Percentiles rank a stretch among this genome's conserved stretches.
These are phyloP conservation scores for Mycena albidolilacea DNA, from an alignment of 768 basidiomycete species.

Conservation along the genomic window DNA sequence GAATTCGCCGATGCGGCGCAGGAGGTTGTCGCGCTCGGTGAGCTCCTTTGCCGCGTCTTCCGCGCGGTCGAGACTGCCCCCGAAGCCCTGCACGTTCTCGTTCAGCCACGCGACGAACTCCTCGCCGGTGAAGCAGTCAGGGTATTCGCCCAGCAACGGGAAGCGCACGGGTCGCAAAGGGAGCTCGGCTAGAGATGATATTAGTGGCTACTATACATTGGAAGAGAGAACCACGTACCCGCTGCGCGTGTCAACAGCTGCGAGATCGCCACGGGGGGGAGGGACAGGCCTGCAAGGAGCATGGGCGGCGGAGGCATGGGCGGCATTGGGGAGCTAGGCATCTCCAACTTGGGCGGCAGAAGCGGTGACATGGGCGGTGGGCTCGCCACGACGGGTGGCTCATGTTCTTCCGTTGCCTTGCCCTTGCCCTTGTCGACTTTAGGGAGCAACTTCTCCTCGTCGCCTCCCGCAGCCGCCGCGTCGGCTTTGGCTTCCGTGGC, in stretches of 20 bases:
- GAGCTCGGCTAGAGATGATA: constrained; percentile 61
- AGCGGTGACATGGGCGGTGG: constrained; percentile 78
- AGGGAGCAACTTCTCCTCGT: constrained; percentile 55
- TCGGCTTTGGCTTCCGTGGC: constrained; percentile 46
- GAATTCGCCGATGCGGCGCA: constrained; percentile 85
- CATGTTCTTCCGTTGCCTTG: constrained; percentile 64
- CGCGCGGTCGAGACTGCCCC: constrained; percentile 82
- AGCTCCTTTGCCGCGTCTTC: constrained; percentile 80
- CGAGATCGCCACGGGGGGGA: constrained; percentile 76
- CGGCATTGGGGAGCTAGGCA: constrained; percentile 52
- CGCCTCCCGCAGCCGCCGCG: constrained; percentile 2
- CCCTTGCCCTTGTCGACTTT: constrained; percentile 91
- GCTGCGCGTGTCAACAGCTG: constrained; percentile 80
- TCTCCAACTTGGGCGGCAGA: constrained; percentile 62
- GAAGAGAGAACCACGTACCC: constrained; percentile 14
- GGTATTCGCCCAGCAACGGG: constrained; percentile 87
- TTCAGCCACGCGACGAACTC: constrained; percentile 91
- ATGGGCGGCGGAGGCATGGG: constrained; percentile 68
- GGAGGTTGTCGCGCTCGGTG: constrained; percentile 71
- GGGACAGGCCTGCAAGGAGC: constrained; percentile 81
- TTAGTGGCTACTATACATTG: background rate
- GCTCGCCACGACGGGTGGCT: constrained; percentile 58
- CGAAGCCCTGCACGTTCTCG: constrained; percentile 83
- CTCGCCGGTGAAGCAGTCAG: constrained; percentile 90
- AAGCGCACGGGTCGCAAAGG: constrained; percentile 80